phyloP scores from a whole-genome alignment of 305 asterid species.

The Fraxinus paxiana region DNA sequence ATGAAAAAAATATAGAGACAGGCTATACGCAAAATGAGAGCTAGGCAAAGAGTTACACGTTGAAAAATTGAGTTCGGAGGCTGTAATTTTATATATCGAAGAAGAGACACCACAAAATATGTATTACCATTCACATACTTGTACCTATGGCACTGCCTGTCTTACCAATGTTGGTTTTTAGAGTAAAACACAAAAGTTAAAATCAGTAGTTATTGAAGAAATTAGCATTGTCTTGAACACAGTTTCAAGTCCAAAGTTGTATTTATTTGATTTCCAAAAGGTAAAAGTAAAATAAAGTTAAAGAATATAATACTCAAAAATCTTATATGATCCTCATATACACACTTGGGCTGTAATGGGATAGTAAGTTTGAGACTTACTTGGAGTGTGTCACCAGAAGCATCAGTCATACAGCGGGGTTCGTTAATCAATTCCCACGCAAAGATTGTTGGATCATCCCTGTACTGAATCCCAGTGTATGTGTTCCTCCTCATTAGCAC shows the following conservation, averaged over 20 bases:
- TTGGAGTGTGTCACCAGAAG: constrained; percentile 96
- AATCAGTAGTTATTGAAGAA: background rate
- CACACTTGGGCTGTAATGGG: background rate
- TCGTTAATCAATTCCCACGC: constrained; percentile 56
- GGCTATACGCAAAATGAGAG: background rate
- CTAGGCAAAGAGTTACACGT: background rate
- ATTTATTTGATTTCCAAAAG: background rate
- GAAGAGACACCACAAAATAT: background rate
- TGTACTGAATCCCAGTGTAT: constrained; percentile 40
- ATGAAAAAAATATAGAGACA: background rate
- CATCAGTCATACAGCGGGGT: constrained; percentile 76
- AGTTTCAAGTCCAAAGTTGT: background rate
- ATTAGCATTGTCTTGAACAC: background rate
- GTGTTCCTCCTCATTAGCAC: constrained; percentile 47
- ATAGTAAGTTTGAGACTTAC: constrained; percentile 33
- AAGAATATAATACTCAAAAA: background rate
- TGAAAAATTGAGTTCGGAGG: background rate
- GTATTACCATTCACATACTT: background rate
- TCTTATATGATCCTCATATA: background rate
- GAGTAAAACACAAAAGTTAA: background rate
- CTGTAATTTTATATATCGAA: background rate
- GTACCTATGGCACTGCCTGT: background rate
- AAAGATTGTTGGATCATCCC: constrained; percentile 49
- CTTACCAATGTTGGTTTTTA: background rate
- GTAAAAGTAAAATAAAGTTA: background rate